These are phyloP conservation scores for Cornus kousa DNA, from an alignment of 148 eudicot genomes.

Conservation along the genomic window DNA sequence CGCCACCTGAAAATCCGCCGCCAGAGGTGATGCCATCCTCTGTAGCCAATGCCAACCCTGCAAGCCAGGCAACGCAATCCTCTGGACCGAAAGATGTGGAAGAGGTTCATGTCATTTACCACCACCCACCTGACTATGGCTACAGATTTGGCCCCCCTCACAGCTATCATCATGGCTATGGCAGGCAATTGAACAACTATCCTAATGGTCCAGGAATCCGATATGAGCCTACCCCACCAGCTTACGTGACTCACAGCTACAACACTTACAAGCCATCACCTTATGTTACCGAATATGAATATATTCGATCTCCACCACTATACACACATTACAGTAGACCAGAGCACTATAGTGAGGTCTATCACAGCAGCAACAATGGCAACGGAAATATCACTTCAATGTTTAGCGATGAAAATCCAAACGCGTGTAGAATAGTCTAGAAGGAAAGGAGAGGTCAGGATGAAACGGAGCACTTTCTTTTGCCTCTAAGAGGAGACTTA, in stretches of 20 bases:
- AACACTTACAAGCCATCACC: constrained; percentile 61
- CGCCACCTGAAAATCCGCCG: constrained; percentile 35
- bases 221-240: constrained; percentile 24
- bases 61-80: constrained; percentile 38
- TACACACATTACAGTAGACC: constrained; percentile 33
- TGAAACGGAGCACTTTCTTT: constrained; percentile 8
- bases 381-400: constrained; percentile 63
- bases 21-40: constrained; percentile 37
- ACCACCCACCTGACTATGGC: constrained; percentile 44
- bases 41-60: constrained; percentile 20
- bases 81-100: constrained; percentile 32
- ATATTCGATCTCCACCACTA: constrained; percentile 43
- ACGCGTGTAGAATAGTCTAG: constrained; percentile 81
- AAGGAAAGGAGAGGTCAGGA: constrained; percentile 9
- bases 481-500: constrained; percentile 17
- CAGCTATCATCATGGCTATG: constrained; percentile 21
- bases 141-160: constrained; percentile 29
- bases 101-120: constrained; percentile 48
- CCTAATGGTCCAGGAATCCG: constrained; percentile 18
- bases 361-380: constrained; percentile 27
- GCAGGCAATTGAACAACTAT: constrained; percentile 23
- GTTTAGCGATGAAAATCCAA: constrained; percentile 96
- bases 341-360: constrained; percentile 30
- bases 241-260: constrained; percentile 56
- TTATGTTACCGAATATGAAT: constrained; percentile 50